Conservation (phyloP, 371 early-diverging fungal genomes). For the Zychaea mexicana region DNA sequence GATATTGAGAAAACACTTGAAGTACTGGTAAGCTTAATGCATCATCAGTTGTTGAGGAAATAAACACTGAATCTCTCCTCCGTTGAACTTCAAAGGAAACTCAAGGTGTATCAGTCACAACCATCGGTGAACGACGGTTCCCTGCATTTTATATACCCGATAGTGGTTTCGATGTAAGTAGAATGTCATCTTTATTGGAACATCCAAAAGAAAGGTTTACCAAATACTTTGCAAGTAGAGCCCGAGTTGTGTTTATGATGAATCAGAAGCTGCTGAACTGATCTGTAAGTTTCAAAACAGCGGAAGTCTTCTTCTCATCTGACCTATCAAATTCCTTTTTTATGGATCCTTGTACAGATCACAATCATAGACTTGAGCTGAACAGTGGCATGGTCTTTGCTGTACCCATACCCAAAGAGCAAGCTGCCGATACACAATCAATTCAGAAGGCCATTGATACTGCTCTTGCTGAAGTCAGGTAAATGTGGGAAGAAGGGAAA, state of each 20-base stretch:
- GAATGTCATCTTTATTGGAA: too few relatives aligned
- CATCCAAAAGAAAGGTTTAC: too few relatives aligned
- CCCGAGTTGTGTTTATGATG: conserved; percentile 60
- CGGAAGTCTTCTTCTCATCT: too few relatives aligned
- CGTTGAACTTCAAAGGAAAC: conserved; percentile 66
- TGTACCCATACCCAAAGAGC: conserved; percentile 82
- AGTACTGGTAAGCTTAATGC: conserved; percentile 53
- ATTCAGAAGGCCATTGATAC: conserved; percentile 72
- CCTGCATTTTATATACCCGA: conserved; percentile 90
- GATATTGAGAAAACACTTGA: conserved; percentile 92
- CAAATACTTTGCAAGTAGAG: conserved; percentile 38
- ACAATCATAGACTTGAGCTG: conserved; percentile 68
- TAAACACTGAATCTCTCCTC: neutral
- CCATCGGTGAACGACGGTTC: conserved; percentile 70
- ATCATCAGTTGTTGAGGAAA: neutral
- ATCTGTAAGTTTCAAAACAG: conserved; percentile 44
- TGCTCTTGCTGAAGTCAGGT: conserved; percentile 74
- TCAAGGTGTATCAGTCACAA: conserved; percentile 89
- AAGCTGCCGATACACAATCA: conserved; percentile 60
- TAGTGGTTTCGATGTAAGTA: conserved; percentile 65
- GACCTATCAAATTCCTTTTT: neutral
- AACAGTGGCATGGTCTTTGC: conserved; percentile 86
- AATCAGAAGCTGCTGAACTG: conserved; percentile 68
- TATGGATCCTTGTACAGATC: conserved; percentile 35
- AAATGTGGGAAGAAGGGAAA: conserved; percentile 10